phyloP scores from a whole-genome alignment of 805 yeast genomes.

The Saturnispora quitensis region DNA sequence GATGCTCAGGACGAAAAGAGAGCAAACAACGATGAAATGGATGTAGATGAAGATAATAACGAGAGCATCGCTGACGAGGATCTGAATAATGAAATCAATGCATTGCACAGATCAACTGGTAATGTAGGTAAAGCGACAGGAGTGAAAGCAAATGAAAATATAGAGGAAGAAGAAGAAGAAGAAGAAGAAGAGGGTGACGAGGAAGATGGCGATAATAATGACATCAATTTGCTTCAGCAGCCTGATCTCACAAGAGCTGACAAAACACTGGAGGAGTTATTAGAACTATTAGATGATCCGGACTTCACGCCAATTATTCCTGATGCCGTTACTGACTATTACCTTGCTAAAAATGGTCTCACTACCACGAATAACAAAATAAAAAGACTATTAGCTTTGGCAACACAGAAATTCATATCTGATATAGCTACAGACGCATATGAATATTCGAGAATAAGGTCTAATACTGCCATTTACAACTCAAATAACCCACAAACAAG shows the following conservation, averaged over 20 bases:
- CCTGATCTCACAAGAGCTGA: constrained; percentile 72
- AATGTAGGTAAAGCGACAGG: not conserved
- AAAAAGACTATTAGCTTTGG: constrained; percentile 80
- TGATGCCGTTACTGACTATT: constrained; percentile 92
- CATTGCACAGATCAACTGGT: not conserved
- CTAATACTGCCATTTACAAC: constrained; percentile 78
- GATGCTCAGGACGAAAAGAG: not conserved
- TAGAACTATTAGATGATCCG: constrained; percentile 86
- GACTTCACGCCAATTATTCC: constrained; percentile 95
- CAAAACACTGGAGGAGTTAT: constrained; percentile 72
- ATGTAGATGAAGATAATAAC: constrained; percentile 2
- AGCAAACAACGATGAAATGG: constrained; percentile 2
- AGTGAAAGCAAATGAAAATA: not conserved
- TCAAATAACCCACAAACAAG: constrained; percentile 80
- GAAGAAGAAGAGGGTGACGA: not conserved
- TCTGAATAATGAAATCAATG: constrained; percentile 1
- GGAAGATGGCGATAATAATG: not conserved
- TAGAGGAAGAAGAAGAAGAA: not conserved
- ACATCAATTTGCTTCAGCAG: constrained; percentile 21
- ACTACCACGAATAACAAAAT: constrained; percentile 68
- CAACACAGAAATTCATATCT: constrained; percentile 90
- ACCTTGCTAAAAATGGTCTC: constrained; percentile 47
- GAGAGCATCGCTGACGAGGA: constrained; percentile 4
- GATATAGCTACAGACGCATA: constrained; percentile 96
- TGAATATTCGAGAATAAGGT: constrained; percentile 87